A percentile compares a stretch with the other conserved stretches of the same genome.
Conservation (phyloP, 2,329 filamentous ascomycete genomes). For the Aspergillus sp. region DNA sequence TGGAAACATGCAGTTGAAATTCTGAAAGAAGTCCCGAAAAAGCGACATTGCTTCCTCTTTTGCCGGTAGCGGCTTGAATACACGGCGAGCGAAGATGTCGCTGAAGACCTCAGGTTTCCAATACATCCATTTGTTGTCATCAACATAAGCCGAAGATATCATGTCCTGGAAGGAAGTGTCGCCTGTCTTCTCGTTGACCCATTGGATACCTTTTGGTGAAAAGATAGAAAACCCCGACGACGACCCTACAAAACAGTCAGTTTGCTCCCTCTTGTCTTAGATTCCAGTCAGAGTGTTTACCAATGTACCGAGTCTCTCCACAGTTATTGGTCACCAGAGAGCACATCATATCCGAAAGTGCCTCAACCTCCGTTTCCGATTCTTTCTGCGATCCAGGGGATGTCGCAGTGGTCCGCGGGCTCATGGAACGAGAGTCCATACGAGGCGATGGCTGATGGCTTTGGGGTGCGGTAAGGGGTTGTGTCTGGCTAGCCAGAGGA, state of each 20-base stretch:
- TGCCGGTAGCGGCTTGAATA: conserved; percentile 74
- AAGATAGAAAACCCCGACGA: conserved; percentile 98
- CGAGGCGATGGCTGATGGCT: conserved; percentile 39
- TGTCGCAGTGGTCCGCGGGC: conserved; percentile 43
- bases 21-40: conserved; percentile 90
- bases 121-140: conserved; percentile 91
- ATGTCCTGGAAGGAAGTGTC: conserved; percentile 90
- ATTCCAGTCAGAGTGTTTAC: conserved; percentile 37
- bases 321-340: conserved; percentile 90
- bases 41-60: conserved; percentile 83
- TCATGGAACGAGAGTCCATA: conserved; percentile 37
- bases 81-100: conserved; percentile 76
- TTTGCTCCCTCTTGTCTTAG: too few relatives aligned
- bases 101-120: conserved; percentile 98
- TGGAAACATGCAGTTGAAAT: conserved; percentile 98
- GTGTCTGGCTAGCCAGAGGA: conserved; percentile 2
- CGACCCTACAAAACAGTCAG: conserved; percentile 53
- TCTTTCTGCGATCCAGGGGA: conserved; percentile 48
- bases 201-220: conserved; percentile 93
- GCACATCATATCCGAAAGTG: conserved; percentile 96
- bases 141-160: conserved; percentile 83
- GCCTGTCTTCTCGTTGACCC: conserved; percentile 98
- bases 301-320: conserved; percentile 93
- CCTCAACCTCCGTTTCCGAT: conserved; percentile 66
- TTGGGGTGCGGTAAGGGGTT: conserved; percentile 18